phyloP scores from a whole-genome alignment of 345 rosid species.

The Ceriops decandra region DNA sequence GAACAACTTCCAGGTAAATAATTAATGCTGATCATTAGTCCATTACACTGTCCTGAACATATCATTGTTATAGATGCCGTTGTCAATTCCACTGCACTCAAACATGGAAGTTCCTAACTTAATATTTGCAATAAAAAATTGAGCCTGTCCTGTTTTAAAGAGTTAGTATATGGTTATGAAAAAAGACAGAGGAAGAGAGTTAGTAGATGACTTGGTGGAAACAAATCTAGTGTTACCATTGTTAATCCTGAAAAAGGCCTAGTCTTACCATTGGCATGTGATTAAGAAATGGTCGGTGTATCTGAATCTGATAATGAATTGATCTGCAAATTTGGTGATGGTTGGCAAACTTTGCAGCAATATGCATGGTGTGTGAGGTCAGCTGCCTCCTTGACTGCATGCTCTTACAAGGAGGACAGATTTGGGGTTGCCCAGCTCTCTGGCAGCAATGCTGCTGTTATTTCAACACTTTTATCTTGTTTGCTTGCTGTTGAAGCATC shows the following conservation, averaged over 20 bases:
- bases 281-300: no score
- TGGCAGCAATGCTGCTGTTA: conserved; percentile 67
- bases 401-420: conserved; percentile 74
- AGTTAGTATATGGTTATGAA: not conserved
- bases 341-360: conserved; percentile 40
- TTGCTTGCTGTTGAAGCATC: conserved; percentile 75
- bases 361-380: conserved; percentile 81
- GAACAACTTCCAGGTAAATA: conserved; percentile 67
- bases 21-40: not conserved
- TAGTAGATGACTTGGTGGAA: not conserved
- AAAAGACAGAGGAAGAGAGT: not conserved
- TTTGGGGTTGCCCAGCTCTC: conserved; percentile 93
- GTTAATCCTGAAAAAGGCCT: no score
- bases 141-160: no score
- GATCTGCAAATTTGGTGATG: not conserved
- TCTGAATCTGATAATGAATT: not conserved
- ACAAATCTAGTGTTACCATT: no score
- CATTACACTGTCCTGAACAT: not conserved
- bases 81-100: no score
- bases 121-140: no score
- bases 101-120: no score
- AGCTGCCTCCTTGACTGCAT: conserved; percentile 59
- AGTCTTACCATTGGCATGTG: no score
- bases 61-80: not conserved
- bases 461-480: conserved; percentile 72